Evolutionary conservation across 2,329 filamentous ascomycete species (phyloP).

Genomic region (Escovopsis sp.): DNA sequence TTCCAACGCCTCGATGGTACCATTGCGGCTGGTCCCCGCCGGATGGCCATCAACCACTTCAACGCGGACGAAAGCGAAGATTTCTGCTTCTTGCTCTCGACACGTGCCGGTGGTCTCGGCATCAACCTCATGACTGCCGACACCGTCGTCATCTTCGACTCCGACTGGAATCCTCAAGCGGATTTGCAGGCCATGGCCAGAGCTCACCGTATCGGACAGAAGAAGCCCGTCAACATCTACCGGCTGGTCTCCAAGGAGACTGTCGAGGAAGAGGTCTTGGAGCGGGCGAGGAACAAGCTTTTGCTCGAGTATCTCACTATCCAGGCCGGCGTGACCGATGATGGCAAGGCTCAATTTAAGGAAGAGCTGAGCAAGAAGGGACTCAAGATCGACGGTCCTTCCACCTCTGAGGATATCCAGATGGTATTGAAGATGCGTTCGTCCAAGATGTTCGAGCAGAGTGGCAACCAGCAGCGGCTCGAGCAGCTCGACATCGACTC

Average conservation of each 20-base stretch:
- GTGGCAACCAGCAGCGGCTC: slow-evolving; percentile 87
- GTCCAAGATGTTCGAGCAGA: slow-evolving; percentile 99
- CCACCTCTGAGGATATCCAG: slow-evolving; percentile 86
- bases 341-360: slow-evolving; percentile 61
- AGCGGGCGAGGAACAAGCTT: slow-evolving; percentile 91
- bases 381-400: slow-evolving; percentile 62
- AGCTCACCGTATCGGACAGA: slow-evolving; percentile 94
- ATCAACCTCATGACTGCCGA: slow-evolving; percentile 99
- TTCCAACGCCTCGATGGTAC: slow-evolving; percentile 94
- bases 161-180: slow-evolving; percentile 97
- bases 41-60: slow-evolving; percentile 95
- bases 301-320: slow-evolving; percentile 96
- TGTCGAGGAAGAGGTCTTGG: slow-evolving; percentile 93
- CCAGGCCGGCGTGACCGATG: slow-evolving; percentile 90
- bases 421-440: slow-evolving; percentile 92
- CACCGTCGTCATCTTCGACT: slow-evolving; percentile 95
- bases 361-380: slow-evolving; percentile 68
- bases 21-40: slow-evolving; percentile 73
- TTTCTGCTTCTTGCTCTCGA: slow-evolving; percentile 92
- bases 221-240: slow-evolving; percentile 90
- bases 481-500: slow-evolving; percentile 97
- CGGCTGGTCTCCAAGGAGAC: slow-evolving; percentile 95
- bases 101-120: slow-evolving; percentile 87
- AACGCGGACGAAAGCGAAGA: slow-evolving; percentile 93
- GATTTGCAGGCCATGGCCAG: slow-evolving; percentile 97